Evolutionary conservation across 2,329 filamentous ascomycete genomes (phyloP).

Genomic region (Clarireedia paspali): DNA sequence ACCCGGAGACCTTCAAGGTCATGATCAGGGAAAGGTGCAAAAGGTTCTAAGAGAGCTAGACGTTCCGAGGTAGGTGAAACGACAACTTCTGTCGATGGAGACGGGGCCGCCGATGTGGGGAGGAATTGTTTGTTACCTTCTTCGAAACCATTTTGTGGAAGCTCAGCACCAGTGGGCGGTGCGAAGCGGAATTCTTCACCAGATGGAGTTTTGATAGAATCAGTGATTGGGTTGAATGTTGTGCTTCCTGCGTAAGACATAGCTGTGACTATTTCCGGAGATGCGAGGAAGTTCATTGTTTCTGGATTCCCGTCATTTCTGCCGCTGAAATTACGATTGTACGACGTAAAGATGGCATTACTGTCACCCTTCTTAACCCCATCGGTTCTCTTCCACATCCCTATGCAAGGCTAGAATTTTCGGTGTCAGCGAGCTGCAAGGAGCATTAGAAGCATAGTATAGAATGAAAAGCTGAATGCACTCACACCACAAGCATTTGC

Average conservation of each 20-base stretch:
- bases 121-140: slow-evolving; percentile 67
- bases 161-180: slow-evolving; percentile 64
- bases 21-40: slow-evolving; percentile 67
- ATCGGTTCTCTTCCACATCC: slow-evolving; percentile 91
- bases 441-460: not conserved
- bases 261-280: slow-evolving; percentile 91
- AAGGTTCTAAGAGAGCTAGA: slow-evolving; percentile 85
- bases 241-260: slow-evolving; percentile 90
- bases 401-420: slow-evolving; percentile 53
- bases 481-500: slow-evolving; percentile 77
- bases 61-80: slow-evolving; percentile 85
- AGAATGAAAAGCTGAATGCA: not conserved
- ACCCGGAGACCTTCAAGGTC: slow-evolving; percentile 76
- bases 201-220: slow-evolving; percentile 70
- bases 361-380: slow-evolving; percentile 73
- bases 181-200: slow-evolving; percentile 81
- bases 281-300: slow-evolving; percentile 98
- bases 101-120: slow-evolving; percentile 63
- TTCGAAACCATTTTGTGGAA: slow-evolving; percentile 61
- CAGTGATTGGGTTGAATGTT: slow-evolving; percentile 93
- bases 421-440: not conserved
- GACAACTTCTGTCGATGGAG: slow-evolving; percentile 62
- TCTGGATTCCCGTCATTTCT: slow-evolving; percentile 94
- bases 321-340: slow-evolving; percentile 97
- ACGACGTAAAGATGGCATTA: slow-evolving; percentile 94